A percentile compares a stretch with the other conserved stretches of the same genome.
These are phyloP conservation scores for Podaxis sp. DNA, from an alignment of 768 basidiomycete species.

Conservation along the genomic window DNA sequence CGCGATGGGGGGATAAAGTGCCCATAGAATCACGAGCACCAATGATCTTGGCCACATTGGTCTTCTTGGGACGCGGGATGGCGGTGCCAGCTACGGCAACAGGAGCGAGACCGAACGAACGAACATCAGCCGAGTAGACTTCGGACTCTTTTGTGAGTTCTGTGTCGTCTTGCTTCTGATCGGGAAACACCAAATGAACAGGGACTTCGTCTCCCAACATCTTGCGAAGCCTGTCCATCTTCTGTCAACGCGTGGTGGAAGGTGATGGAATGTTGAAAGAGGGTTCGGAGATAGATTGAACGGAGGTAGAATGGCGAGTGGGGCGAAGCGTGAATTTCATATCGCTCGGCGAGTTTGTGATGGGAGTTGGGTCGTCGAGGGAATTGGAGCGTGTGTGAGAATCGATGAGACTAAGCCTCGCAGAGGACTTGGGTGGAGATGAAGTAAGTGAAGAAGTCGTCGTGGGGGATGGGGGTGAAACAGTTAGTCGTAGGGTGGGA, in stretches of 20 bases:
- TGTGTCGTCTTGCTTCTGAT: background rate
- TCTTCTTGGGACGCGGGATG: constrained; percentile 14
- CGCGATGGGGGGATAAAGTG: constrained; percentile 8
- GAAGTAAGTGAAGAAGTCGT: constrained; percentile 17
- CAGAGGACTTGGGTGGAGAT: constrained; percentile 9
- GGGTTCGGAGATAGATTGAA: constrained; percentile 29
- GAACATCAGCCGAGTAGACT: background rate
- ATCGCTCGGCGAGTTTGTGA: constrained; percentile 2
- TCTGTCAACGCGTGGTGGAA: constrained; percentile 44
- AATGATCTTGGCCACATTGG: constrained; percentile 19
- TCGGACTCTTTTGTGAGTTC: constrained; percentile 1
- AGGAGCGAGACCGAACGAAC: background rate
- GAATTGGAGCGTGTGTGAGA: constrained; percentile 11
- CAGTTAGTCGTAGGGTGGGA: constrained; percentile 23
- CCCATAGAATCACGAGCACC: constrained; percentile 25
- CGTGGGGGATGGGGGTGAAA: constrained; percentile 24
- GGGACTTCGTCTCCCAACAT: constrained; percentile 67
- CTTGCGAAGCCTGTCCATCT: constrained; percentile 63
- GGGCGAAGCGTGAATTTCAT: constrained; percentile 19
- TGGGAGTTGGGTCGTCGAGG: background rate
- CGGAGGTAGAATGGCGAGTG: constrained; percentile 18
- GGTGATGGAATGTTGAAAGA: constrained; percentile 42
- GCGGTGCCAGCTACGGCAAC: constrained; percentile 5
- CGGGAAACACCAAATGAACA: constrained; percentile 57
- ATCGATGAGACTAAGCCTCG: background rate